Conservation (phyloP, 2,329 filamentous ascomycete genomes). For the Ascochyta lentis region DNA sequence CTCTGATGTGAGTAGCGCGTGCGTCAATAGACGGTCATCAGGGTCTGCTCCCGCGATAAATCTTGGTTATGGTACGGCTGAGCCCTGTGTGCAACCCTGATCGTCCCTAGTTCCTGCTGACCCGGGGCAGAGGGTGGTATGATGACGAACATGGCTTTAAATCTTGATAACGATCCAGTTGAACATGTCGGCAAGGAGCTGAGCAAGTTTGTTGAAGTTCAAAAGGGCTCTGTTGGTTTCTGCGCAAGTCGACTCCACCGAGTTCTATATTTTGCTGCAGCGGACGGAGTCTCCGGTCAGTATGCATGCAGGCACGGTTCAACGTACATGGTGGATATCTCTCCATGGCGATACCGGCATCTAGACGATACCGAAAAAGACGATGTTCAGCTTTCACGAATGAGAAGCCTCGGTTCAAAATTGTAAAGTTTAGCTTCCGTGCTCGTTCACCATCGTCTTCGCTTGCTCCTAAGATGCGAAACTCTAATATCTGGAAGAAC, state of each 20-base stretch:
- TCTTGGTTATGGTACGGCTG: constrained; percentile 7
- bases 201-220: neutral
- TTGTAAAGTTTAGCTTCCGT: constrained; percentile 12
- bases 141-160: neutral
- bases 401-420: neutral
- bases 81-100: neutral
- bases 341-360: neutral
- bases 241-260: neutral
- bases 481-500: constrained; percentile 3
- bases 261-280: neutral
- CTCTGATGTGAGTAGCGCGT: neutral
- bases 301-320: constrained; percentile 1
- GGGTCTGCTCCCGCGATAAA: constrained; percentile 1
- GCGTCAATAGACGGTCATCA: neutral
- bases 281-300: neutral
- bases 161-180: neutral
- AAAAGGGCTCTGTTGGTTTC: neutral
- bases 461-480: neutral
- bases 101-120: neutral
- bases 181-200: neutral
- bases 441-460: neutral
- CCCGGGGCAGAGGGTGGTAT: no score
- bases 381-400: neutral
- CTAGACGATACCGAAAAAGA: neutral
- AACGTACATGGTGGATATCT: neutral